These are phyloP conservation scores for Apiospora koreana DNA, from an alignment of 2,329 filamentous ascomycete species.

Conservation along the genomic window DNA sequence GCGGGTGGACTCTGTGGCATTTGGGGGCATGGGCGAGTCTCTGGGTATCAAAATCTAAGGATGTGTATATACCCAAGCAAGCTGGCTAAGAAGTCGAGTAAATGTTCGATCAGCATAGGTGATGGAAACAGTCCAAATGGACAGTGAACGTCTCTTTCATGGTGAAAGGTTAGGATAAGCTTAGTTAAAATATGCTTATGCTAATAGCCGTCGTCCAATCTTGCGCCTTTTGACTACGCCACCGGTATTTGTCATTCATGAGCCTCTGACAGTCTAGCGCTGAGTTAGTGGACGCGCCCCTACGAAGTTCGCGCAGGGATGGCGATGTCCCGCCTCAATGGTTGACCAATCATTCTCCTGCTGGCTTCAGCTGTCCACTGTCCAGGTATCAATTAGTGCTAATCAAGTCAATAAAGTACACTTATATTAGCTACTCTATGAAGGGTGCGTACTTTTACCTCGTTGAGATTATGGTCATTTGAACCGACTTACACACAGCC, in stretches of 20 bases:
- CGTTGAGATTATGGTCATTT: background rate
- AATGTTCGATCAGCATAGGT: too few relatives aligned
- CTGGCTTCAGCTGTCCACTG: background rate
- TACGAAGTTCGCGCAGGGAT: background rate
- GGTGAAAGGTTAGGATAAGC: too few relatives aligned
- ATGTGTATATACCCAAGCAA: too few relatives aligned
- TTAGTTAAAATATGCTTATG: too few relatives aligned
- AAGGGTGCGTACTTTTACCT: background rate
- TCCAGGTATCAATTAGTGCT: background rate
- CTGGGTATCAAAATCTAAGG: too few relatives aligned
- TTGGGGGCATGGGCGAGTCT: too few relatives aligned
- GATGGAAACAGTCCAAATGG: too few relatives aligned
- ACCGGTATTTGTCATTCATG: background rate
- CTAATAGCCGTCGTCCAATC: too few relatives aligned
- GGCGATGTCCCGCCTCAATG: background rate
- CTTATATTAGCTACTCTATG: background rate
- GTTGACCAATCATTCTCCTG: background rate
- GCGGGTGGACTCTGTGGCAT: too few relatives aligned
- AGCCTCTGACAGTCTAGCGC: background rate
- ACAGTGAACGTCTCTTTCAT: too few relatives aligned
- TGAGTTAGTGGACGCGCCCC: background rate
- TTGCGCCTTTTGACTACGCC: background rate
- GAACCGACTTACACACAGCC: background rate
- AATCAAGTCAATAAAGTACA: too few relatives aligned
- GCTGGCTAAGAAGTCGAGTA: too few relatives aligned